These are phyloP conservation scores for Colletotrichum gigasporum DNA, from an alignment of 2,329 filamentous ascomycete species.

Conservation along the genomic window DNA sequence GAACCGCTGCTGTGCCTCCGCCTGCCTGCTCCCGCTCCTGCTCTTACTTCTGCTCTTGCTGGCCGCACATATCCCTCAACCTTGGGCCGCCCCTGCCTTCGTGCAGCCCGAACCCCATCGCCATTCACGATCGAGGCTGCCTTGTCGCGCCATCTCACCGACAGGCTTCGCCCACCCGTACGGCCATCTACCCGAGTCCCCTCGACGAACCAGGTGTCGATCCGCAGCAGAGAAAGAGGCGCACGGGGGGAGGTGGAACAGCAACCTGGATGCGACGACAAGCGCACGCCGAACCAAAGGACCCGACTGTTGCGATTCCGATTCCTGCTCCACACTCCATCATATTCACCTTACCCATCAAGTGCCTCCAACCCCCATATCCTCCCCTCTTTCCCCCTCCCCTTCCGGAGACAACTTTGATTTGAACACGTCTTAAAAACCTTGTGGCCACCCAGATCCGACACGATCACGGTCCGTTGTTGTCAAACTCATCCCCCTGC, in stretches of 20 bases:
- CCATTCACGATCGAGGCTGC: neutral
- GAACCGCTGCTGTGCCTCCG: neutral
- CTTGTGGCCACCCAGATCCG: neutral
- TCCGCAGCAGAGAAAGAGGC: neutral
- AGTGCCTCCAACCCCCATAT: neutral
- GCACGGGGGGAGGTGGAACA: neutral
- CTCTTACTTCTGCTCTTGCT: neutral
- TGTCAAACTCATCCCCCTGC: neutral
- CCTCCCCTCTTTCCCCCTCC: conserved; percentile 8
- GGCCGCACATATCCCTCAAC: neutral
- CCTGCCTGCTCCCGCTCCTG: neutral
- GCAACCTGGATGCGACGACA: conserved; percentile 13
- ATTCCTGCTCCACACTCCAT: conserved; percentile 14
- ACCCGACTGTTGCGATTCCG: neutral
- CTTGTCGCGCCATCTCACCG: neutral
- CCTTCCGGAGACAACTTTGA: neutral
- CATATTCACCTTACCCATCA: conserved; percentile 22
- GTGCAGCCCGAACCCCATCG: neutral
- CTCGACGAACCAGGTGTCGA: neutral
- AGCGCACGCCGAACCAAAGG: conserved; percentile 1
- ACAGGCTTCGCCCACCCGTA: neutral
- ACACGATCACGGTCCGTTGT: neutral
- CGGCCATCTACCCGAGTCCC: neutral
- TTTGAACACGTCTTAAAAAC: conserved; percentile 4
- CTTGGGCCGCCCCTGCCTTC: neutral